Evolutionary conservation across 1,139 yeast species (phyloP), one percentile per base, ranked within the genome.

Genomic region (Blastobotrys persicus): DNA sequence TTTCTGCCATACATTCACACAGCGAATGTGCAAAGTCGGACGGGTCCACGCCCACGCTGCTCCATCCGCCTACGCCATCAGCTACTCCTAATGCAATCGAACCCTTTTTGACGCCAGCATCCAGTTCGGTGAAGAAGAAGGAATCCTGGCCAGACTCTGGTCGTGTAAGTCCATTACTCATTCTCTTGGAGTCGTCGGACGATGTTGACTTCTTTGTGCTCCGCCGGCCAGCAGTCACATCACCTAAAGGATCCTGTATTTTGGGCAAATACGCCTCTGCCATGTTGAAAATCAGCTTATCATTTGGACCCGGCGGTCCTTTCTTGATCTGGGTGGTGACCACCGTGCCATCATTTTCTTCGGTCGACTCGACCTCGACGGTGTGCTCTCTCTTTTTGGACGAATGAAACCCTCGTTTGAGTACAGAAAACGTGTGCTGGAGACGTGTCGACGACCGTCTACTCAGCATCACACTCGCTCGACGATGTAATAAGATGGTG

Each of bases 1-100:
- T 50, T 7, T 48, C 42, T 19, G 56, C 57, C 64, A 71, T 64
- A 14, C 63, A 58, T n/a, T 62, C 60, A 45, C 72, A 65, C 31
- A 71, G 56, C 6, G 66, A 64, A 39, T 64, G 63, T 46, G 71
- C 63, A 47, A 71, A 64, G 19, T 60, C 64, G 2, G 70, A 79
- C 1, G 96, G 87, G 65, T 91, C 97, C 59, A 83, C 86, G 0
- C 97, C 97, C 38, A 88, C 83, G 57, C 87, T 92, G 1, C 88
- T 79, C 97, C 98, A 92, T 1, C 98, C 98, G 14, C 98, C 98
- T 4, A 92, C 98, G 16, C 98, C 98, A 67, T 92, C 98, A 2
- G 97, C 92, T 1, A 92, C 97, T 7, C 96, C 98, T 6, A 88
- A 75, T 0, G 91, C 81, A 1, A 85, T 63, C 35, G 76, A 75